These are phyloP conservation scores for Mucor racemosus DNA, from an alignment of 371 early-diverging fungal species.

Conservation along the genomic window DNA sequence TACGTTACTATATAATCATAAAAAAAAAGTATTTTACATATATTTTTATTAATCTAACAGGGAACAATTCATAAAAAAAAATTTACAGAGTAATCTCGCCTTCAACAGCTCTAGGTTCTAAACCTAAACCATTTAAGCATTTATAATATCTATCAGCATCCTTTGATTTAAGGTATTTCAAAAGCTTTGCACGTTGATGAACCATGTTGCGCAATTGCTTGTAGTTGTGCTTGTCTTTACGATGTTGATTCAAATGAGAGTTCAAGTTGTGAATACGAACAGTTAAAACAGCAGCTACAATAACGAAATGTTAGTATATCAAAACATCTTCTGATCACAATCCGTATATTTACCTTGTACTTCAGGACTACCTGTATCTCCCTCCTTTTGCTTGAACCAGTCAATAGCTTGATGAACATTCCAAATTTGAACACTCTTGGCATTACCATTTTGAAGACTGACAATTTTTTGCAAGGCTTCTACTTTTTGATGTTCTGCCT, in stretches of 20 bases:
- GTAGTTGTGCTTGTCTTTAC: conserved; percentile 89
- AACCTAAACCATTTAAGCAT: conserved; percentile 74
- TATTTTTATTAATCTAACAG: conserved; percentile 6
- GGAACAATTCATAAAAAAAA: background rate
- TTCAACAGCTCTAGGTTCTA: conserved; percentile 73
- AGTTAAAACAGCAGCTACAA: conserved; percentile 85
- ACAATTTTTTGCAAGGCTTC: conserved; percentile 80
- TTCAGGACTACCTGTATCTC: conserved; percentile 92
- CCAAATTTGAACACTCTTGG: conserved; percentile 74
- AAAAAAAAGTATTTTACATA: background rate
- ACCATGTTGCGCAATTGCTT: conserved; percentile 77
- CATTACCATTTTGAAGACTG: conserved; percentile 79
- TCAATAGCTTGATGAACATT: conserved; percentile 80
- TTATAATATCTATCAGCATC: conserved; percentile 70
- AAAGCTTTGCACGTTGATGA: conserved; percentile 84
- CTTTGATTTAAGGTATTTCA: conserved; percentile 87
- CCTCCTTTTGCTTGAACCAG: conserved; percentile 75
- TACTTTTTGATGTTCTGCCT: conserved; percentile 55
- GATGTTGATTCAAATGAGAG: conserved; percentile 75
- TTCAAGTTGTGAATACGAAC: conserved; percentile 88
- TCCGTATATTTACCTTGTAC: conserved; percentile 78
- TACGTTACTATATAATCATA: no score
- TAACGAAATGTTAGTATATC: background rate
- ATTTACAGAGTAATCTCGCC: conserved; percentile 67
- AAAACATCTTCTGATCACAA: background rate